Evolutionary conservation across 208 protist genomes (phyloP), one percentile per base, ranked within the genome.

Genomic region (Porcisia hertigi): DNA sequence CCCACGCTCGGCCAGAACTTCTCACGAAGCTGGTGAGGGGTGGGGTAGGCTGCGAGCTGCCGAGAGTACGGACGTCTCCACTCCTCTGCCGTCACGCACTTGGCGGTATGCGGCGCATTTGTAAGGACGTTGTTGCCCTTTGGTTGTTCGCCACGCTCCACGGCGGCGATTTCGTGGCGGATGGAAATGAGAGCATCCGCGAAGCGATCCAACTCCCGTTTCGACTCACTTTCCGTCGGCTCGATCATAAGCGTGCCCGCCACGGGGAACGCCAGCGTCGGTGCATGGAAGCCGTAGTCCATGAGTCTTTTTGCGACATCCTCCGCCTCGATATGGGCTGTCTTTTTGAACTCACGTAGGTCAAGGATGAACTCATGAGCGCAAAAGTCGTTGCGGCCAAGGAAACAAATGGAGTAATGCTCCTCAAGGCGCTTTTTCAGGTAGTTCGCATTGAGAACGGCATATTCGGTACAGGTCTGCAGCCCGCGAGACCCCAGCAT

Each of bases 361-460:
- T 99, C 98, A 36, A 99, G 60, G 77, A 99, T 99, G 87, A 99
- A 99, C 88, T 99, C 98, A 77, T 99, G 99, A 12, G 97, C 98
- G 71, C 89, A 92, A 62, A 85, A 71, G 71, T 96, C 94, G 20
- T 90, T 69, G 75, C 86, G 84, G 73, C 87, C 91, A 1, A 86
- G 91, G 86, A 98, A 99, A 41, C 98, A 87, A 74, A 99, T 97
- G 20, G 85, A 71, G 85, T 99, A 99, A 82, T 99, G 87, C 49
- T 89, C 87, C 79, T 98, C 86, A 39, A 99, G 91, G 25, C 94
- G 87, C 67, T 91, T 88, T 45, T 94, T 96, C 71, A 99, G 97
- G 88, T 99, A 99, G 86, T 99, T 99, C 8, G 99, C 99, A 80
- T 99, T 99, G 20, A 99, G 88, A 58, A 99, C 97, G 8, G 98